Percentiles rank a stretch among this genome's conserved stretches.
Conservation (phyloP, 2,329 filamentous ascomycete genomes). For the Chaetomiaceae sp. region DNA sequence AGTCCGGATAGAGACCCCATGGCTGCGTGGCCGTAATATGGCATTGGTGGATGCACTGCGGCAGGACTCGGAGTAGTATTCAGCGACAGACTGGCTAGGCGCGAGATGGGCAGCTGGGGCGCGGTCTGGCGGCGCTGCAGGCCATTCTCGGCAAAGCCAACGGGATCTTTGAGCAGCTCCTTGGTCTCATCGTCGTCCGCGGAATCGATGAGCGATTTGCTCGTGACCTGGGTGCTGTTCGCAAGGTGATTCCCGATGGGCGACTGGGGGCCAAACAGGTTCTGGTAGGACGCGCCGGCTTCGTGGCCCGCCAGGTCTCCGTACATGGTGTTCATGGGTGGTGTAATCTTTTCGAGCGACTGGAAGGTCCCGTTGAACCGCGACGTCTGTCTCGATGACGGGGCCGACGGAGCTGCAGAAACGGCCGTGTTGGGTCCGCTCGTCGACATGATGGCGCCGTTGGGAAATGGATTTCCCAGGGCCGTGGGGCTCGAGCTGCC, state of each 20-base stretch:
- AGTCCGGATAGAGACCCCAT: slow-evolving; percentile 39
- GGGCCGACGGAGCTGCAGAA: slow-evolving; percentile 42
- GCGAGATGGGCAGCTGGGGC: slow-evolving; percentile 64
- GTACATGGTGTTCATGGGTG: slow-evolving; percentile 52
- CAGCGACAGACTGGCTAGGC: slow-evolving; percentile 66
- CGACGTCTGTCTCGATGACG: slow-evolving; percentile 48
- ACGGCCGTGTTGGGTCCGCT: slow-evolving; percentile 40
- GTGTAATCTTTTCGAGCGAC: slow-evolving; percentile 57
- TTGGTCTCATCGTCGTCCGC: slow-evolving; percentile 68
- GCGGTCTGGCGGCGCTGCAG: slow-evolving; percentile 65
- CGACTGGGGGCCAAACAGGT: slow-evolving; percentile 67
- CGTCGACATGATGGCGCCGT: slow-evolving; percentile 38
- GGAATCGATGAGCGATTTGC: slow-evolving; percentile 67
- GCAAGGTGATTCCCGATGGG: slow-evolving; percentile 66
- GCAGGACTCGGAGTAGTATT: slow-evolving; percentile 64
- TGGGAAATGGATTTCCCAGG: slow-evolving; percentile 47
- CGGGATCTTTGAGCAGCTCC: slow-evolving; percentile 66
- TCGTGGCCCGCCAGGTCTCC: slow-evolving; percentile 58
- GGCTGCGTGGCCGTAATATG: slow-evolving; percentile 39
- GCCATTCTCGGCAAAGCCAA: slow-evolving; percentile 70
- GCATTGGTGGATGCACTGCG: slow-evolving; percentile 51
- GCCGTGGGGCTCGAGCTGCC: slow-evolving; percentile 35
- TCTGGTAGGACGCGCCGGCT: slow-evolving; percentile 51
- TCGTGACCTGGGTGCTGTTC: slow-evolving; percentile 56
- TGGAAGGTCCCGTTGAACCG: slow-evolving; percentile 62